These are phyloP conservation scores for Ophiobolus disseminans DNA, from an alignment of 2,329 filamentous ascomycete species.

Conservation along the genomic window DNA sequence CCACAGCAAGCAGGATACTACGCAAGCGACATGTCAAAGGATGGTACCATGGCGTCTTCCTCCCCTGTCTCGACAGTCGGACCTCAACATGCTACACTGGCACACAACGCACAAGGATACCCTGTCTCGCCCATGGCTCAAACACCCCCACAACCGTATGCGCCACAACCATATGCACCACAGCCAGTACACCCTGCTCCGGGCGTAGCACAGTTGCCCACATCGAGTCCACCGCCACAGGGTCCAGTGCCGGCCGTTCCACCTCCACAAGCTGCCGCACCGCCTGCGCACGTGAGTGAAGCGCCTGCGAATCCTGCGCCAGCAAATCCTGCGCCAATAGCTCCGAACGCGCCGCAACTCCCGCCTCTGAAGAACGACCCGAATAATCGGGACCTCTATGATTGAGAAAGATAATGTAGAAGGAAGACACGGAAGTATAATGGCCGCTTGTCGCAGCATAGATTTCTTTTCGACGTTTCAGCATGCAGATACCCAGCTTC, in stretches of 20 bases:
- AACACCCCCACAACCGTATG: conserved; percentile 11
- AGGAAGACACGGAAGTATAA: neutral
- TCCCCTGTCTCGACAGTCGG: conserved; percentile 10
- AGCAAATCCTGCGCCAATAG: neutral
- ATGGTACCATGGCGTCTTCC: conserved; percentile 15
- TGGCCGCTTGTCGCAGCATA: no score
- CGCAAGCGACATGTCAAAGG: conserved; percentile 17
- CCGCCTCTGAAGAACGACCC: conserved; percentile 19
- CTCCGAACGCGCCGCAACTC: conserved; percentile 6
- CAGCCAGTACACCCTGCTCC: conserved; percentile 22
- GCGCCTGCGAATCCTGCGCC: conserved; percentile 1
- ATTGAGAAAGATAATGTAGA: conserved; percentile 3
- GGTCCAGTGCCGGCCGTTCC: conserved; percentile 5
- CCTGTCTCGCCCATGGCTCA: conserved; percentile 3
- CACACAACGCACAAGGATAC: neutral
- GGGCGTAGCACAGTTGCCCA: neutral
- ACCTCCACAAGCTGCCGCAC: conserved; percentile 5
- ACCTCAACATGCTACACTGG: conserved; percentile 7
- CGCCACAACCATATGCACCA: conserved; percentile 17
- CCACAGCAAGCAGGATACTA: conserved; percentile 27
- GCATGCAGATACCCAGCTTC: neutral
- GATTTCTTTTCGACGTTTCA: no score
- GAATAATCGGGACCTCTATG: conserved; percentile 26
- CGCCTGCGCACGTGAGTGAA: conserved; percentile 6
- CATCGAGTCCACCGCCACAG: conserved; percentile 13